phyloP scores from a whole-genome alignment of 2,329 filamentous ascomycete species.

The Penicillium freii region DNA sequence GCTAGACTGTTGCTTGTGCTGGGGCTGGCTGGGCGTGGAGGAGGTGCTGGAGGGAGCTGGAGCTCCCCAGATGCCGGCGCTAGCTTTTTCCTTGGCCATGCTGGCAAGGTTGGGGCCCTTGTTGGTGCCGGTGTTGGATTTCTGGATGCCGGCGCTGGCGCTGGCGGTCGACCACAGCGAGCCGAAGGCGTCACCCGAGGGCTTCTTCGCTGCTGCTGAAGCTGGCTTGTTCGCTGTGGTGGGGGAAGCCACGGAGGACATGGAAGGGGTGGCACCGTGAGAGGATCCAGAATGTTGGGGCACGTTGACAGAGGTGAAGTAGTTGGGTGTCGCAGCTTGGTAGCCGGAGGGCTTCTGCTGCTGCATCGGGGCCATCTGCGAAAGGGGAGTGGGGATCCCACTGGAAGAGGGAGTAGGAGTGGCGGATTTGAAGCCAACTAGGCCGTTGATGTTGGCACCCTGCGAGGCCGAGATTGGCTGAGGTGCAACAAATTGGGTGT shows the following conservation, averaged over 20 bases:
- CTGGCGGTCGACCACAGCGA: constrained; percentile 71
- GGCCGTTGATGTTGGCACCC: constrained; percentile 73
- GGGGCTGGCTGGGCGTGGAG: constrained; percentile 46
- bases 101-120: constrained; percentile 82
- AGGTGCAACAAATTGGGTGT: constrained; percentile 73
- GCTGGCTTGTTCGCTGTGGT: constrained; percentile 51
- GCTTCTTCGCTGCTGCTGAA: constrained; percentile 38
- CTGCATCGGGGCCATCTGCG: constrained; percentile 36
- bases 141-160: constrained; percentile 72
- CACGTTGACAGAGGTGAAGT: constrained; percentile 75
- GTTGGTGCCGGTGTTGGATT: constrained; percentile 58
- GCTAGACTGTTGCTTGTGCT: constrained; percentile 26
- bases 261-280: constrained; percentile 39
- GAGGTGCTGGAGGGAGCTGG: constrained; percentile 57
- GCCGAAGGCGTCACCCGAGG: constrained; percentile 79
- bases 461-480: constrained; percentile 82
- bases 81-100: constrained; percentile 97
- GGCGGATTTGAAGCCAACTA: constrained; percentile 76
- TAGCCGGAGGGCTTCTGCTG: constrained; percentile 62
- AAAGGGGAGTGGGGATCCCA: constrained; percentile 54
- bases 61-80: constrained; percentile 88
- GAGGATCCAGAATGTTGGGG: constrained; percentile 32
- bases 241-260: constrained; percentile 39
- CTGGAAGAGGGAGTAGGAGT: constrained; percentile 65
- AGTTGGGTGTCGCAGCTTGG: constrained; percentile 82